Base-by-base conservation (phyloP, 2,329 filamentous ascomycete species). In the Talaromyces sp. region DNA sequence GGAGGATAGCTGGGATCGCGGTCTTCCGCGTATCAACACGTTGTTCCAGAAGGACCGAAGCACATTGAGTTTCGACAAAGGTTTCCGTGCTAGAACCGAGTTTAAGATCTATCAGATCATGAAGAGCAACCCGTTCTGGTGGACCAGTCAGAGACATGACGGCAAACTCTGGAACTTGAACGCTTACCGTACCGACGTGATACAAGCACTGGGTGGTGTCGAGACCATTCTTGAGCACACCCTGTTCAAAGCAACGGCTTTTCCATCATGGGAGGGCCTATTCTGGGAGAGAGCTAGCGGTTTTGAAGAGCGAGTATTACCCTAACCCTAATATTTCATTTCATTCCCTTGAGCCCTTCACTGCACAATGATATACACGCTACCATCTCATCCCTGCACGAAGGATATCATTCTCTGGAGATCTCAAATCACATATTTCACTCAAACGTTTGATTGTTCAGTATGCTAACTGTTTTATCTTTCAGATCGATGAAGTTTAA, bases 101-200 rank as follows among this genome's bases (percentile, higher is more conserved):
- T 99, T 99, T 83, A 99, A 99, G 83, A 89, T 95, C 35, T 99
- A 98, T 75, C 94, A 98, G 77, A 84, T 98, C 67, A 98, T 99
- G 94, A 97, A 96, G 87, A 96, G 90, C 79, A 97, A 98, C 75
- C 95, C 95, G 0, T 98, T 98, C 84, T 97, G 93, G 93, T 99
- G 95, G 95, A 99, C 95, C 3, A 96, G 91, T 72, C 94, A 98
- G 78, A 85, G 95, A 45, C 96, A 99, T 73, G 95, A 99, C 72
- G 95, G 95, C 75, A 98, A 98, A 74, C 79, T 99, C 4, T 99
- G 95, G 95, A 97, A 97, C 69, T 78, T 99, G 62, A 98, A 98
- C 70, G 91, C 92, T 1, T 97, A 98, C 79, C 85, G 95, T 68
- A 97, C 95, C 7, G 95, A 99, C 81, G 93, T 97, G 10, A 99